These are phyloP conservation scores for Auriscalpium microsporum DNA, from an alignment of 768 basidiomycete genomes.

Conservation along the genomic window DNA sequence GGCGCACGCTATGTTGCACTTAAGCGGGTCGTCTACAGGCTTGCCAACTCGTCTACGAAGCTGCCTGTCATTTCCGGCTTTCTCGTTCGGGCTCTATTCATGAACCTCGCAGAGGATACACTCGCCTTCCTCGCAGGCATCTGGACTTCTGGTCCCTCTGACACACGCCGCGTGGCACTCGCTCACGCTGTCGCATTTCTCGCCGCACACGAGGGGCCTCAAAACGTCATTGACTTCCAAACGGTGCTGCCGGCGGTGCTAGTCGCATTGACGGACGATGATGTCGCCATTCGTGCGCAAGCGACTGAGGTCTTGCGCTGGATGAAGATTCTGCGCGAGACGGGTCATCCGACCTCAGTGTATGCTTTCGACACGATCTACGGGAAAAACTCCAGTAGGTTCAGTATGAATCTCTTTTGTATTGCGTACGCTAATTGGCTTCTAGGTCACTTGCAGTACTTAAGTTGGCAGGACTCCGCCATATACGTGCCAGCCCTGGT, in stretches of 20 bases:
- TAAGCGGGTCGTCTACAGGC: constrained; percentile 53
- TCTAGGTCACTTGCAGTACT: constrained; percentile 49
- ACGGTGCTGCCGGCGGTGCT: constrained; percentile 65
- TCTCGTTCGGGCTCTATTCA: constrained; percentile 59
- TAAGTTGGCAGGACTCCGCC: constrained; percentile 55
- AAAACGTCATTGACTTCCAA: constrained; percentile 67
- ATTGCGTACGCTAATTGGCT: background rate
- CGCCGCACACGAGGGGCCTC: constrained; percentile 51
- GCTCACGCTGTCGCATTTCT: constrained; percentile 76
- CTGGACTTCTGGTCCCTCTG: constrained; percentile 33
- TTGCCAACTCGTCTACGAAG: constrained; percentile 51
- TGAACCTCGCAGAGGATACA: constrained; percentile 57
- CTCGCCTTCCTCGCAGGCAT: constrained; percentile 75
- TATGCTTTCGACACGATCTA: constrained; percentile 74
- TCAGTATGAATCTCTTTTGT: background rate
- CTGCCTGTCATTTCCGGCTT: constrained; percentile 42
- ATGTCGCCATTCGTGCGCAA: constrained; percentile 35
- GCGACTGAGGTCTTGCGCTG: constrained; percentile 49
- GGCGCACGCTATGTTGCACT: constrained; percentile 46
- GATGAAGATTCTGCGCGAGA: constrained; percentile 31
- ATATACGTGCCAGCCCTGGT: constrained; percentile 48
- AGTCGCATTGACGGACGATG: constrained; percentile 44
- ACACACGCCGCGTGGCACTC: constrained; percentile 49
- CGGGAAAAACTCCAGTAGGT: constrained; percentile 49
- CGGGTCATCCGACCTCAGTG: constrained; percentile 40